Base-by-base conservation (phyloP, 2,329 filamentous ascomycete species). In the Trichoderma koningiopsis region DNA sequence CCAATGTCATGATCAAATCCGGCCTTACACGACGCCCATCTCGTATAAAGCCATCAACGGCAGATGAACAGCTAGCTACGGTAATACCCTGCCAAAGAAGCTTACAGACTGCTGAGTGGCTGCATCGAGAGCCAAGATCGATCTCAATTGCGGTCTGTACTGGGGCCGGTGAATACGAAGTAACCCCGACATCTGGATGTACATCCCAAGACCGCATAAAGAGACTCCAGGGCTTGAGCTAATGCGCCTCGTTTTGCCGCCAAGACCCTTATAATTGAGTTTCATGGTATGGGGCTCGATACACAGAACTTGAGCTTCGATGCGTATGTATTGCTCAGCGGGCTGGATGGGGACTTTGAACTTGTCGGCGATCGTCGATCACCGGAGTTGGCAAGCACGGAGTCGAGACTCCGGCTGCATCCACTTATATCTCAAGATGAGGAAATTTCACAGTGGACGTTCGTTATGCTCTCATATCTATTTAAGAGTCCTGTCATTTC, bases 141-240 rank as follows among this genome's bases (percentile, higher is more conserved):
- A 37, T 61, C 31, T 59, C 65, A 62, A 56, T 27, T 59, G 57
- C 24, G 33, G 13, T 37, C 13, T 14, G 35, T 59, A 29, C 57
- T 14, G 57, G 64, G 31, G 37, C 16, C 40, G 24, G 14, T 58
- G 60, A 43, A 69, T 58, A 69, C 59, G 67, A 69, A 58, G 60
- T 14, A 10, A 49, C 43, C 33, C 37, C 19, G 35, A 59, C 33
- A 35, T 35, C 13, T 5, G n/a, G 47, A 64, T 40, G 61, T 31
- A 55, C 55, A 24, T 37, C 55, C 31, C 3, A 24, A 16, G 31
- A 33, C 37, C 24, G 13, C 35, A 33, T 27, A 8, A 29, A 57
- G 49, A 56, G 16, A 6, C 16, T 40, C 40, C 13, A 53, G 10
- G 59, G 60, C 53, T 64, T 63, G 37, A 43, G 31, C 67, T 64